A percentile compares a stretch with the other conserved stretches of the same genome.
Evolutionary conservation across 495 filamentous ascomycete genomes (phyloP).

Genomic region (Cudoniella acicularis): DNA sequence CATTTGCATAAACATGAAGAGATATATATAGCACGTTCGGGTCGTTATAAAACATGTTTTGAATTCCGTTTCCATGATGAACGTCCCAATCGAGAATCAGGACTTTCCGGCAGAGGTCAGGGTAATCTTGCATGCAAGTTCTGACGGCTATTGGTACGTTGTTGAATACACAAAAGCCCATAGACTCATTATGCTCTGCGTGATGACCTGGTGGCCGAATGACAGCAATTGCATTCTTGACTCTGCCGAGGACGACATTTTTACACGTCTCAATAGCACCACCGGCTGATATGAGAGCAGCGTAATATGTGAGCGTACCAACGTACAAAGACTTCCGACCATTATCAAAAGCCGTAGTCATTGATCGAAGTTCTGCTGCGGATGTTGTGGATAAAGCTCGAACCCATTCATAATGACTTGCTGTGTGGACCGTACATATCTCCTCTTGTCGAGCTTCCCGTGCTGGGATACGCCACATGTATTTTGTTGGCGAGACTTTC

Average conservation of each 20-base stretch:
- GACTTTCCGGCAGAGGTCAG: conserved; percentile 77
- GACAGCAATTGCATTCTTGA: conserved; percentile 92
- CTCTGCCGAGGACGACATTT: conserved; percentile 69
- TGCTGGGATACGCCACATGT: conserved; percentile 72
- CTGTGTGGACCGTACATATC: conserved; percentile 70
- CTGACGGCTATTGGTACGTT: conserved; percentile 89
- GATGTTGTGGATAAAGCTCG: conserved; percentile 47
- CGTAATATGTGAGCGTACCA: conserved; percentile 73
- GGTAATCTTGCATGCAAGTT: conserved; percentile 73
- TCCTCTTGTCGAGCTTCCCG: conserved; percentile 73
- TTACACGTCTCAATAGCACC: conserved; percentile 93
- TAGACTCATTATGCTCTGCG: conserved; percentile 75
- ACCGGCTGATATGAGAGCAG: conserved; percentile 79
- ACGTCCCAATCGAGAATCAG: conserved; percentile 95
- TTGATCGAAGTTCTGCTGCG: conserved; percentile 58
- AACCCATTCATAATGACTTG: conserved; percentile 75
- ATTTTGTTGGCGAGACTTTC: conserved; percentile 45
- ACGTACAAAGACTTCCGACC: conserved; percentile 86
- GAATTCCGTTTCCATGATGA: conserved; percentile 89
- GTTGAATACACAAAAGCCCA: conserved; percentile 97
- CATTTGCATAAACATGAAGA: conserved; percentile 81
- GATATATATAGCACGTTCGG: conserved; percentile 97
- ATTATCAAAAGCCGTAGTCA: conserved; percentile 54
- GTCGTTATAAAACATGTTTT: conserved; percentile 91
- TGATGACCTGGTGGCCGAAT: conserved; percentile 95